A percentile compares a stretch with the other conserved stretches of the same genome.
Evolutionary conservation across 192 early-diverging fungal species (phyloP).

Genomic region (Mortierella alpina): DNA sequence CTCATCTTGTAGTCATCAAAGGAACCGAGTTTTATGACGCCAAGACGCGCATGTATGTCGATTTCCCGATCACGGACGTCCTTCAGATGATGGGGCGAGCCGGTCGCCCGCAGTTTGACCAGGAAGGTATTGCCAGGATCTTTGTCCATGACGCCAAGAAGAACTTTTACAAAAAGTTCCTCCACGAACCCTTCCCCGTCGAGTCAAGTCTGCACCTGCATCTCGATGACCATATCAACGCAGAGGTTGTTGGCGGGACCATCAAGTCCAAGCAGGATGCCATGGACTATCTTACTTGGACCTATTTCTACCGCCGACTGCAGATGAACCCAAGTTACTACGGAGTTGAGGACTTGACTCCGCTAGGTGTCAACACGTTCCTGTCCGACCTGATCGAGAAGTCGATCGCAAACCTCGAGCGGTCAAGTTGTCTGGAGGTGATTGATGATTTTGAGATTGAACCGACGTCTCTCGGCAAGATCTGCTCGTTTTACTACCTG

Average conservation of each 20-base stretch:
- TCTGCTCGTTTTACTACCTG: constrained; percentile 95
- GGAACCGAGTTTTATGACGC: constrained; percentile 98
- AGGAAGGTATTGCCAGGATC: constrained; percentile 90
- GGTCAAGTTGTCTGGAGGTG: constrained; percentile 79
- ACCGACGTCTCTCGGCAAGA: constrained; percentile 81
- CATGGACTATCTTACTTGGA: constrained; percentile 95
- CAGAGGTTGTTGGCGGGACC: constrained; percentile 90
- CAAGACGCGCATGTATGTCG: constrained; percentile 89
- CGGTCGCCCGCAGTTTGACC: constrained; percentile 95
- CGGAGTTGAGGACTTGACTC: constrained; percentile 81
- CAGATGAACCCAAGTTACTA: constrained; percentile 97
- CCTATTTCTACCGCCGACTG: constrained; percentile 93
- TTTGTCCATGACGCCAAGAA: constrained; percentile 97
- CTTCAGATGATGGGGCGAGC: constrained; percentile 99
- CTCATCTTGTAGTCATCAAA: constrained; percentile 97
- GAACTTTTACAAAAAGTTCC: constrained; percentile 98
- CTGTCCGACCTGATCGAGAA: constrained; percentile 84
- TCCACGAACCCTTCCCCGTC: constrained; percentile 95
- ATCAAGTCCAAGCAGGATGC: constrained; percentile 94
- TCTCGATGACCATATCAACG: constrained; percentile 92
- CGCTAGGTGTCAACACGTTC: constrained; percentile 74
- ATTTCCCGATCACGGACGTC: constrained; percentile 97
- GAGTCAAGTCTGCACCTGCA: constrained; percentile 82
- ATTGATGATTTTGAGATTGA: constrained; percentile 73
- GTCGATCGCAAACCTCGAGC: constrained; percentile 74